phyloP scores from a whole-genome alignment of 1,284 basidiomycete species.

The Ceratobasidium sp. region DNA sequence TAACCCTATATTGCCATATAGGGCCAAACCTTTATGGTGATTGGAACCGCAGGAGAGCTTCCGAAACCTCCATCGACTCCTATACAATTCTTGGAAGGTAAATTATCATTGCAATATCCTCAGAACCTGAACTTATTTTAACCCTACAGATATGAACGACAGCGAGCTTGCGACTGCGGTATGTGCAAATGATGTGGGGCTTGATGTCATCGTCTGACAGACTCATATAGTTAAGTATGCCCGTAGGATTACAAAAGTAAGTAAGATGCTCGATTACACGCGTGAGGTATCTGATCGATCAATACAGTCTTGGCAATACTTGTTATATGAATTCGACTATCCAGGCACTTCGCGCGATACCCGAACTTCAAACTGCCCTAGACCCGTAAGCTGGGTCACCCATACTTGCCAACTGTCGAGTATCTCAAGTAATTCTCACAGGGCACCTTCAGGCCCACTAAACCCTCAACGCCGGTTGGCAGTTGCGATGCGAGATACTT shows the following conservation, averaged over 20 bases:
- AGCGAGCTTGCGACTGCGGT: slow-evolving; percentile 83
- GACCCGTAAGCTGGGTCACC: slow-evolving; percentile 61
- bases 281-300: slow-evolving; percentile 56
- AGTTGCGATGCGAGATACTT: slow-evolving; percentile 73
- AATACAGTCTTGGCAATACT: slow-evolving; percentile 80
- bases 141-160: slow-evolving; percentile 83
- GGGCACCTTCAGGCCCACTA: slow-evolving; percentile 34
- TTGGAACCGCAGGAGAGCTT: slow-evolving; percentile 91
- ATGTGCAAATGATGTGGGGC: slow-evolving; percentile 52
- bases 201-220: slow-evolving; percentile 1
- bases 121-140: slow-evolving; percentile 41
- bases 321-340: slow-evolving; percentile 97
- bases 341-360: slow-evolving; percentile 91
- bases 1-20: slow-evolving; percentile 53
- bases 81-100: slow-evolving; percentile 85
- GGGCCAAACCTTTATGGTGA: slow-evolving; percentile 87
- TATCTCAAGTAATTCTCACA: background rate
- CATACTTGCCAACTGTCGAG: too few species aligned
- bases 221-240: slow-evolving; percentile 66
- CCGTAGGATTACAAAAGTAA: slow-evolving; percentile 77
- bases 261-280: slow-evolving; percentile 53
- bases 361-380: slow-evolving; percentile 84
- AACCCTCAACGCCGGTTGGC: slow-evolving; percentile 60
- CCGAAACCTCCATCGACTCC: slow-evolving; percentile 87
- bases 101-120: slow-evolving; percentile 41